These are phyloP conservation scores for Trametes pubescens DNA, from an alignment of 1,284 basidiomycete genomes.

Conservation along the genomic window DNA sequence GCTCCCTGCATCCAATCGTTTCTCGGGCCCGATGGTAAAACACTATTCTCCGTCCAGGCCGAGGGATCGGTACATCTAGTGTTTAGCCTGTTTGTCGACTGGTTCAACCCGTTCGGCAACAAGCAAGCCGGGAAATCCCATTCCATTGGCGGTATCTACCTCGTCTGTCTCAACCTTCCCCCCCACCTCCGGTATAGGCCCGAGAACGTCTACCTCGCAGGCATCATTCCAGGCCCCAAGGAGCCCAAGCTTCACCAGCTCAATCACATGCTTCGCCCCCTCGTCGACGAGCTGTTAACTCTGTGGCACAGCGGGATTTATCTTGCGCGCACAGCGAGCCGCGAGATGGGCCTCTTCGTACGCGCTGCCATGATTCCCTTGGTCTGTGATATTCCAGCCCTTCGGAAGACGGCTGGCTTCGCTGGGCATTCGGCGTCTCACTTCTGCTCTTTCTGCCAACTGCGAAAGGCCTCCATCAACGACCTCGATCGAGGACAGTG, in stretches of 20 bases:
- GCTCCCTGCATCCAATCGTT: conserved; percentile 8
- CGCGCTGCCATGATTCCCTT: conserved; percentile 30
- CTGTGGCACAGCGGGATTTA: conserved; percentile 32
- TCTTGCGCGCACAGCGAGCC: conserved; percentile 11
- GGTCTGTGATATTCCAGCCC: conserved; percentile 26
- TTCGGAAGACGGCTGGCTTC: conserved; percentile 32
- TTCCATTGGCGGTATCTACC: conserved; percentile 32
- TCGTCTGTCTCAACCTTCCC: conserved; percentile 36
- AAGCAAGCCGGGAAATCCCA: conserved; percentile 37
- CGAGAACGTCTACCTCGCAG: conserved; percentile 39
- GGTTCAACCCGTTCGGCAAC: conserved; percentile 42
- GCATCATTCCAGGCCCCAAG: conserved; percentile 33
- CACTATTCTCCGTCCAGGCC: conserved; percentile 10
- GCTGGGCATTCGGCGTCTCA: conserved; percentile 9
- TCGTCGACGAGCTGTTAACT: conserved; percentile 32
- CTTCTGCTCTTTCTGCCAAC: conserved; percentile 35
- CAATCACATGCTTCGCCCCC: conserved; percentile 33
- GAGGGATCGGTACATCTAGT: conserved; percentile 27
- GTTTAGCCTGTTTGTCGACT: conserved; percentile 41
- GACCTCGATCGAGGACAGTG: conserved; percentile 22
- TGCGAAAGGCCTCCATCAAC: conserved; percentile 10
- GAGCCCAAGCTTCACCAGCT: conserved; percentile 29
- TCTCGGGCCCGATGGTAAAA: conserved; percentile 16
- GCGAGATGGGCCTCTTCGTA: conserved; percentile 18
- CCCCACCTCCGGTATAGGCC: conserved; percentile 32